Evolutionary conservation across 192 early-diverging fungal species (phyloP).

Genomic region (Backusella westeae): DNA sequence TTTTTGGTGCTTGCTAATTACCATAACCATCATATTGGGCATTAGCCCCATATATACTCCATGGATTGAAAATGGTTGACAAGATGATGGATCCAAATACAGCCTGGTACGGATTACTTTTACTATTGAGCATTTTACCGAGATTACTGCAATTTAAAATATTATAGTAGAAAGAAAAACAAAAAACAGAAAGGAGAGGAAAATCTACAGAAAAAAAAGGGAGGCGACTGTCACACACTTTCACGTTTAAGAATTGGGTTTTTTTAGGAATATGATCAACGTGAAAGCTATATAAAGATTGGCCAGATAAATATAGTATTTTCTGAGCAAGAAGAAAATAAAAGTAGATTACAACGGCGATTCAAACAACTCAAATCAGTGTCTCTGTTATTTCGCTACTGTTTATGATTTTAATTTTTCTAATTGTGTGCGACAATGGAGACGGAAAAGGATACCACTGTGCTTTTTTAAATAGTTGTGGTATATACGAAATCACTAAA

Average conservation of each 20-base stretch:
- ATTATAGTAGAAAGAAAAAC: not conserved
- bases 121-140: not conserved
- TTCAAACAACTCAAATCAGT: not conserved
- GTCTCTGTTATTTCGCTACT: not conserved
- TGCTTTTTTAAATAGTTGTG: not conserved
- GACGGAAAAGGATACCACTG: not conserved
- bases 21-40: not conserved
- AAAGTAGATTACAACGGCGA: not conserved
- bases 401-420: not conserved
- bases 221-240: not conserved
- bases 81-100: not conserved
- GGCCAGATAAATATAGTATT: not conserved
- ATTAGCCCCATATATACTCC: not conserved
- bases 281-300: constrained; percentile 1
- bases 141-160: not conserved
- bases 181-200: not conserved
- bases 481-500: not conserved
- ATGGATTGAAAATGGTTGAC: not conserved
- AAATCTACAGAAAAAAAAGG: not conserved
- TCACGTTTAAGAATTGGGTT: not conserved
- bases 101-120: not conserved
- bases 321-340: not conserved
- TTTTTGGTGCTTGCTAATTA: not conserved
- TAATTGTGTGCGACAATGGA: not conserved
- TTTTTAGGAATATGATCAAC: not conserved